Evolutionary conservation across 2,329 filamentous ascomycete species (phyloP).

Genomic region (Xylariales sp.): DNA sequence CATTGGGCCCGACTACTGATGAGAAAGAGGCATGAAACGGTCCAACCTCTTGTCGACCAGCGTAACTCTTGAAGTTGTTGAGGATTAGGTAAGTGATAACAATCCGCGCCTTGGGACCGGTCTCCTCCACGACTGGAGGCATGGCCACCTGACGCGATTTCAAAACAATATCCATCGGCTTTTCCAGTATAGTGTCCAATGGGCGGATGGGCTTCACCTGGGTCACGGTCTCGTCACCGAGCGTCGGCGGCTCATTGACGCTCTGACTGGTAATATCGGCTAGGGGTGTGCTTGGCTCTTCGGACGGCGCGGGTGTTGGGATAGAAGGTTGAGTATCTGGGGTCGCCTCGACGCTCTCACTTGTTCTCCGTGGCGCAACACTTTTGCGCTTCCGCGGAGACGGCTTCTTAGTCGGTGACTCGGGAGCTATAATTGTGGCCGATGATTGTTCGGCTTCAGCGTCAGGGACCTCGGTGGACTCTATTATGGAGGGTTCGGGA

Average conservation of each 20-base stretch:
- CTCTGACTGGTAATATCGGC: slow-evolving; percentile 77
- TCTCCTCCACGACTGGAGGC: slow-evolving; percentile 74
- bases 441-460: slow-evolving; percentile 63
- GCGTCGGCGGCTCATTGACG: slow-evolving; percentile 70
- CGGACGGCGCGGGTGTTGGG: slow-evolving; percentile 65
- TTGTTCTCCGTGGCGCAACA: slow-evolving; percentile 55
- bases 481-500: slow-evolving; percentile 58
- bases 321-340: slow-evolving; percentile 55
- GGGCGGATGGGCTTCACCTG: slow-evolving; percentile 77
- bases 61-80: slow-evolving; percentile 99
- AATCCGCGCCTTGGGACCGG: slow-evolving; percentile 83
- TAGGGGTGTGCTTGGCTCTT: slow-evolving; percentile 69
- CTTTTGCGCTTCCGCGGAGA: slow-evolving; percentile 78
- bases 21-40: slow-evolving; percentile 98
- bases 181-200: slow-evolving; percentile 82
- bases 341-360: slow-evolving; percentile 55
- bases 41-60: slow-evolving; percentile 92
- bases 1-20: slow-evolving; percentile 96
- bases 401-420: slow-evolving; percentile 56
- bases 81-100: slow-evolving; percentile 93
- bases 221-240: slow-evolving; percentile 61
- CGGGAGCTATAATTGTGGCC: slow-evolving; percentile 47
- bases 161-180: slow-evolving; percentile 92
- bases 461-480: slow-evolving; percentile 71
- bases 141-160: slow-evolving; percentile 81